A percentile compares a stretch with the other conserved stretches of the same genome.
phyloP scores from a whole-genome alignment of 2,329 filamentous ascomycete genomes.

The Epichloe elymi region DNA sequence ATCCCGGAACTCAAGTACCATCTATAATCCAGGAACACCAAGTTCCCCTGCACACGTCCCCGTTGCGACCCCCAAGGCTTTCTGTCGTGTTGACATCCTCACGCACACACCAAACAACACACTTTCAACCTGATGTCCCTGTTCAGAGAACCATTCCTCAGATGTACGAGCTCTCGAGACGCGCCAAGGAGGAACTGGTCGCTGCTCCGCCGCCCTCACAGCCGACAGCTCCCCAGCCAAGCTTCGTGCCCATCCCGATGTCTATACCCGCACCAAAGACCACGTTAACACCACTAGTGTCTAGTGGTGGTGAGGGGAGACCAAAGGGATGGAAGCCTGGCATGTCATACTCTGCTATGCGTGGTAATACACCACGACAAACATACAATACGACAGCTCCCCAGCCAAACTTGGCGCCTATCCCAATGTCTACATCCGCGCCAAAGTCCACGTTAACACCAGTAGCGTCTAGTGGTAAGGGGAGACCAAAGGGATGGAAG shows the following conservation, averaged over 20 bases:
- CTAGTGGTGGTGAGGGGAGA: slow-evolving; percentile 24
- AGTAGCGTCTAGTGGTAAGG: slow-evolving; percentile 11
- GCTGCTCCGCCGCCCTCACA: neutral
- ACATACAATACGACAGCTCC: neutral
- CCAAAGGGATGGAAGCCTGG: slow-evolving; percentile 31
- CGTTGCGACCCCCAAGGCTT: neutral
- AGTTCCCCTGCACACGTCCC: neutral
- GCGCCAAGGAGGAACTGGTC: neutral
- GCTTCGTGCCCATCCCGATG: neutral
- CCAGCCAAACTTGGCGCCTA: neutral
- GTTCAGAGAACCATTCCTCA: neutral
- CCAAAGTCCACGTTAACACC: neutral
- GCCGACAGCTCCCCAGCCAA: neutral
- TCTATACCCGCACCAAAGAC: neutral
- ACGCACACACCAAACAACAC: neutral
- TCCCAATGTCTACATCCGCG: neutral
- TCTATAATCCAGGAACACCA: neutral
- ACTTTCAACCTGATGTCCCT: neutral
- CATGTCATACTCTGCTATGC: slow-evolving; percentile 16
- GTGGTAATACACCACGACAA: slow-evolving; percentile 5
- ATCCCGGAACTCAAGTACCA: neutral
- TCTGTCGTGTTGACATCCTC: neutral
- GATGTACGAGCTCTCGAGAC: neutral
- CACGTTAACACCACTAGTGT: neutral
- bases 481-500: slow-evolving; percentile 35